These are phyloP conservation scores for button mushroom (Agaricus bisporus) DNA, from an alignment of 768 basidiomycete species.

Conservation along the genomic window DNA sequence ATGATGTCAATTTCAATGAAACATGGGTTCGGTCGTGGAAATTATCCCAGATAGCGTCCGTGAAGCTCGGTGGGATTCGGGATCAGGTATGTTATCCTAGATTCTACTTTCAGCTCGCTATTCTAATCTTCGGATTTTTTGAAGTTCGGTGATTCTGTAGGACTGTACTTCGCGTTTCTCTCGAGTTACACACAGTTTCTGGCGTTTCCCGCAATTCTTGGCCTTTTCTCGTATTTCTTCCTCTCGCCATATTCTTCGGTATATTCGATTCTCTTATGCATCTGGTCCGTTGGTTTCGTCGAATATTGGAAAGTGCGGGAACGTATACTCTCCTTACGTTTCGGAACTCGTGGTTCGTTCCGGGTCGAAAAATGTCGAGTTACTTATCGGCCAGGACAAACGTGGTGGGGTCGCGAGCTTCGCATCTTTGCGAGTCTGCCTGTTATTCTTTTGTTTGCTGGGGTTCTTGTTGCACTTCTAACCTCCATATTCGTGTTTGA, in stretches of 20 bases:
- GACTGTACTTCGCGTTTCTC: slow-evolving; percentile 88
- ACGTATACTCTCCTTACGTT: slow-evolving; percentile 73
- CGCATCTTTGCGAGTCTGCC: slow-evolving; percentile 65
- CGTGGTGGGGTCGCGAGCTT: slow-evolving; percentile 73
- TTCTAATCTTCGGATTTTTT: neutral
- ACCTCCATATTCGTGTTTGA: slow-evolving; percentile 84
- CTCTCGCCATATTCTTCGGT: slow-evolving; percentile 66
- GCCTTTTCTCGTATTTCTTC: slow-evolving; percentile 64
- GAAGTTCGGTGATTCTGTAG: slow-evolving; percentile 74
- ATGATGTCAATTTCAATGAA: slow-evolving; percentile 78
- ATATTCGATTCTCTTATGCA: slow-evolving; percentile 69
- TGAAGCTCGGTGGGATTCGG: slow-evolving; percentile 63
- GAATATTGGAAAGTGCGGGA: slow-evolving; percentile 92
- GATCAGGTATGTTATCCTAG: slow-evolving; percentile 45
- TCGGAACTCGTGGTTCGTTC: slow-evolving; percentile 74
- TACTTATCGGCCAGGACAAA: slow-evolving; percentile 45
- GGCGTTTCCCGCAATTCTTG: slow-evolving; percentile 66
- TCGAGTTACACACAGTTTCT: slow-evolving; percentile 79
- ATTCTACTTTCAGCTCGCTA: neutral
- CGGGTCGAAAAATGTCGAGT: slow-evolving; percentile 70
- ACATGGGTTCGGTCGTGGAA: slow-evolving; percentile 77
- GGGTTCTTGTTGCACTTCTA: slow-evolving; percentile 60
- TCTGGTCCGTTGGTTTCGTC: slow-evolving; percentile 84
- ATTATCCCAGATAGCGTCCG: slow-evolving; percentile 51
- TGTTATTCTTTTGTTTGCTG: slow-evolving; percentile 68